Base-by-base conservation (phyloP, 176 grass and related monocot species). In the Oryza brachyantha region DNA sequence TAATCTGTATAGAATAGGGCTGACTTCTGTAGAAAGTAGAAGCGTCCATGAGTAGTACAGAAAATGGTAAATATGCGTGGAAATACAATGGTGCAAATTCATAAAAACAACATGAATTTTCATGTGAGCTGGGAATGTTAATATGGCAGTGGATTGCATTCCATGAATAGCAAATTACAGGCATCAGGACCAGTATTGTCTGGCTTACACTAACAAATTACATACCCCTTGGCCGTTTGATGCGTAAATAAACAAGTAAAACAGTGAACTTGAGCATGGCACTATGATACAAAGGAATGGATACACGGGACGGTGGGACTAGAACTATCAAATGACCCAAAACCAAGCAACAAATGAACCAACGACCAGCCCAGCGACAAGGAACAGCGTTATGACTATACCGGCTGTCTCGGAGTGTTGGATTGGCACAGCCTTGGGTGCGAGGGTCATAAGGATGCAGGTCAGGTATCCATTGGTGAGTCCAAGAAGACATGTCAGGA, bases 391-490 rank as follows among this genome's bases (percentile, higher is more conserved):
- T 24, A 92, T 89, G 11, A 90, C 92, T 13, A 98, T 98, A 10
- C 92, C 95, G 0, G 92, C 92, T 0, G 87, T 98, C 85, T 98
- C 92, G 0, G 96, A 67, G 75, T 98, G 92, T 61, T 98, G 92
- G 61, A 94, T 94, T 1, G 96, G 88, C 66, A 98, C 90, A 13
- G 90, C 45, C 85, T 98, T 98, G 70, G 96, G 96, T 0, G 92
- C 90, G 0, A 98, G 92, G 61, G 92, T 98, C 92, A 98, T 93
- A 71, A 98, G 77, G 25, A 98, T 55, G 8, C 83, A 73, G 41
- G 96, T 94, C 29, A 98, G 73, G 71, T 98, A 98, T 25, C 96
- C 96, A 13, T 98, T 98, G 41, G 87, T 93, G 34, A 98, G 58
- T 12, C 96, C 96, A 0, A 98, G 74, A 61, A 98, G 90, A 29